phyloP scores from a whole-genome alignment of 2,329 filamentous ascomycete species.

The Neurospora crassa region DNA sequence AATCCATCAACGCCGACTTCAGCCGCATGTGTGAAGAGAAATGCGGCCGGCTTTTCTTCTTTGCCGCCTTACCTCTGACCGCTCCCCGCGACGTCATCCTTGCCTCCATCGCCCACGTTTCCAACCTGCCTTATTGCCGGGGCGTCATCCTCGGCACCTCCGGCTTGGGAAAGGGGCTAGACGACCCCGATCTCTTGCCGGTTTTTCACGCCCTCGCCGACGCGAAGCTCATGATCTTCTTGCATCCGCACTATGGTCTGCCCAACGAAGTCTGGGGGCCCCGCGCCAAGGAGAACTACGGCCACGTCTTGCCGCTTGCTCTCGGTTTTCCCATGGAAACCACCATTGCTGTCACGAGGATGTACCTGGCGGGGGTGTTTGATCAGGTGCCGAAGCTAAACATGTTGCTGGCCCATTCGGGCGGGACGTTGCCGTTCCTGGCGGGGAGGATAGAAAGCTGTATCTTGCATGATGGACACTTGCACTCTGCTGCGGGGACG shows the following conservation, averaged over 20 bases:
- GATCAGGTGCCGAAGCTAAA: slow-evolving; percentile 60
- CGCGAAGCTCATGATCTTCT: slow-evolving; percentile 59
- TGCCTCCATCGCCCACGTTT: slow-evolving; percentile 54
- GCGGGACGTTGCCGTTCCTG: slow-evolving; percentile 80
- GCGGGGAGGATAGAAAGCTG: slow-evolving; percentile 85
- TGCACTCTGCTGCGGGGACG: slow-evolving; percentile 54
- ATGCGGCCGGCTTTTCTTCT: slow-evolving; percentile 66
- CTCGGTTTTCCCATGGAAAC: slow-evolving; percentile 89
- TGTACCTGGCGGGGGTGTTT: slow-evolving; percentile 81
- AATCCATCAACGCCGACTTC: slow-evolving; percentile 68
- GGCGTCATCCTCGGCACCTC: slow-evolving; percentile 86
- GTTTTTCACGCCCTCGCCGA: slow-evolving; percentile 62
- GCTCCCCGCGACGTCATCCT: slow-evolving; percentile 54
- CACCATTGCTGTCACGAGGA: slow-evolving; percentile 77
- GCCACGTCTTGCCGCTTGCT: slow-evolving; percentile 77
- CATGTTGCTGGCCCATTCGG: slow-evolving; percentile 78
- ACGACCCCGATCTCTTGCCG: slow-evolving; percentile 64
- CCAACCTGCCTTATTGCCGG: slow-evolving; percentile 55
- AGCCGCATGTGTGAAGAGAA: slow-evolving; percentile 58
- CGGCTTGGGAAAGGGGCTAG: slow-evolving; percentile 69
- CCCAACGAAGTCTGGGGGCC: slow-evolving; percentile 73
- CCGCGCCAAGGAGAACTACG: slow-evolving; percentile 57
- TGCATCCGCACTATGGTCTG: slow-evolving; percentile 89
- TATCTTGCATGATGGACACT: slow-evolving; percentile 69
- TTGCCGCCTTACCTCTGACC: slow-evolving; percentile 71